phyloP scores from a whole-genome alignment of 495 filamentous ascomycete species.

The Penicillium silybi region DNA sequence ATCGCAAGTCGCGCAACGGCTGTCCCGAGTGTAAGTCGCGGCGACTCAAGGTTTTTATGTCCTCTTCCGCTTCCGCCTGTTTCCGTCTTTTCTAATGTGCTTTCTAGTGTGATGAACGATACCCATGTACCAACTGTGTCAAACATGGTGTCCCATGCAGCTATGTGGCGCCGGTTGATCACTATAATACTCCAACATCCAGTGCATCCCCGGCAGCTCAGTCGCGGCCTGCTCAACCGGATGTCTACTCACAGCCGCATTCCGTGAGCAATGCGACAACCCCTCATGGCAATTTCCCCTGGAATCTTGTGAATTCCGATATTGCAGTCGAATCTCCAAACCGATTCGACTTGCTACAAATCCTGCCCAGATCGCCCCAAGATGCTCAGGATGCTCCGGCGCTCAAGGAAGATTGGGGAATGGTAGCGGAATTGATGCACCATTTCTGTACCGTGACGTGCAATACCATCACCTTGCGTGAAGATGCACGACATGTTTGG shows the following conservation, averaged over 20 bases:
- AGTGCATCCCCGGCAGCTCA: constrained; percentile 5
- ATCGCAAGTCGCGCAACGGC: constrained; percentile 27
- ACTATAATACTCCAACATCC: background rate
- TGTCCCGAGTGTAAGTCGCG: constrained; percentile 23
- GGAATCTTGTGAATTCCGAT: background rate
- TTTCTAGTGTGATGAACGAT: constrained; percentile 21
- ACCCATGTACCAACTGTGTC: constrained; percentile 24
- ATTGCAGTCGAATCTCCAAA: constrained; percentile 3
- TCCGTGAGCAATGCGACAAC: constrained; percentile 1
- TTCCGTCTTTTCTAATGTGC: background rate
- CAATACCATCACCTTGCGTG: constrained; percentile 18
- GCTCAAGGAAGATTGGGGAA: constrained; percentile 17
- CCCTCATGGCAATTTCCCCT: background rate
- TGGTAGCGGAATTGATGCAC: constrained; percentile 35
- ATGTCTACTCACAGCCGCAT: background rate
- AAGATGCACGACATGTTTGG: constrained; percentile 30
- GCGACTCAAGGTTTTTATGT: constrained; percentile 18
- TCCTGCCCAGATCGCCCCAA: constrained; percentile 4
- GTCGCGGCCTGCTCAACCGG: background rate
- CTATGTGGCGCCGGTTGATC: constrained; percentile 8
- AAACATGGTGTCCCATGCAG: constrained; percentile 22
- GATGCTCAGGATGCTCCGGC: background rate
- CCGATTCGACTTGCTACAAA: constrained; percentile 10
- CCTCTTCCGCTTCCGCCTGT: background rate
- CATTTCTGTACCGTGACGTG: constrained; percentile 29